Percentiles rank a stretch among this genome's conserved stretches.
phyloP scores from a whole-genome alignment of 1,284 basidiomycete genomes.

The Microbotryum saponariae region DNA sequence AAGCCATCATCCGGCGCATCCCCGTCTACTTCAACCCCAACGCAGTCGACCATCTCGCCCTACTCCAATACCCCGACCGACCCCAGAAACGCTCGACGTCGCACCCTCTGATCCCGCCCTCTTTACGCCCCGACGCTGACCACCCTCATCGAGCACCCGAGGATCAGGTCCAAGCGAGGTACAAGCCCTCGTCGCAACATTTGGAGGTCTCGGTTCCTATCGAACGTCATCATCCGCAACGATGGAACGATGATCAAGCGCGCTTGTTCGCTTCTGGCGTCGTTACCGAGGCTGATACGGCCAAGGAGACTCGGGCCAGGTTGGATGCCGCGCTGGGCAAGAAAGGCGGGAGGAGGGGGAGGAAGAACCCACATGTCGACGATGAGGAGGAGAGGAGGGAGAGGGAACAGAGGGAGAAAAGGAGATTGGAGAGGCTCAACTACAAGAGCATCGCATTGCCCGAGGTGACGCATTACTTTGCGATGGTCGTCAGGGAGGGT shows the following conservation, averaged over 20 bases:
- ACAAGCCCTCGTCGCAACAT: slow-evolving; percentile 35
- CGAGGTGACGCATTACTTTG: slow-evolving; percentile 38
- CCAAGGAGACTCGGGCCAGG: slow-evolving; percentile 1
- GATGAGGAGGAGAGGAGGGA: slow-evolving; percentile 23
- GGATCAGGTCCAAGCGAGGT: slow-evolving; percentile 29
- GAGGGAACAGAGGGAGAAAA: slow-evolving; percentile 22
- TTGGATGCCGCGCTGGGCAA: background rate
- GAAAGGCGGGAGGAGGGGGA: slow-evolving; percentile 17
- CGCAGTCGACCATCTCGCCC: slow-evolving; percentile 30
- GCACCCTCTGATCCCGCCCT: slow-evolving; percentile 36
- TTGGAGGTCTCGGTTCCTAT: slow-evolving; percentile 36
- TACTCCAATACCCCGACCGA: slow-evolving; percentile 38
- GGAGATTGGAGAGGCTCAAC: slow-evolving; percentile 34
- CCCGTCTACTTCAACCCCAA: slow-evolving; percentile 34
- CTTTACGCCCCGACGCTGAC: slow-evolving; percentile 31
- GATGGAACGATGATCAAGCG: slow-evolving; percentile 36
- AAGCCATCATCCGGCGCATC: slow-evolving; percentile 31
- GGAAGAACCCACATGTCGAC: slow-evolving; percentile 10
- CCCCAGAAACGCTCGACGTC: slow-evolving; percentile 25
- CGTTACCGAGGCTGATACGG: slow-evolving; percentile 25
- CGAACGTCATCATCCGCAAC: slow-evolving; percentile 27
- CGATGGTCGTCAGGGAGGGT: slow-evolving; percentile 36
- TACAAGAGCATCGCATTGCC: slow-evolving; percentile 33
- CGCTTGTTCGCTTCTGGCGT: slow-evolving; percentile 32
- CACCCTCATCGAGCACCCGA: background rate